Conservation (phyloP, 106 monocot species). For the Dioscorea alata region DNA sequence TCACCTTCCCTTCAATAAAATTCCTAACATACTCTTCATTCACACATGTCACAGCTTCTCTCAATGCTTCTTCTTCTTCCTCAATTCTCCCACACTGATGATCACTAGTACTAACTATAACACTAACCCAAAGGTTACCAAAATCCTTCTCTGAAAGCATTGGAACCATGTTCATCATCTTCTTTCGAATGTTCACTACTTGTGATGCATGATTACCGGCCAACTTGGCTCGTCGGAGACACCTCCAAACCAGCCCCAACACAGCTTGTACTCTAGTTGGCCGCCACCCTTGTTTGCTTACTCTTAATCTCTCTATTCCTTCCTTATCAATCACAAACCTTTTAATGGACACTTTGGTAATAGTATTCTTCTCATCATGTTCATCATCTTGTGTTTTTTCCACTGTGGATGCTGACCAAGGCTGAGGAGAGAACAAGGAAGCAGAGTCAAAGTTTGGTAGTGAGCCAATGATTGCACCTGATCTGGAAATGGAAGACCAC, state of each 20-base stretch:
- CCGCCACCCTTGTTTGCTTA: not conserved
- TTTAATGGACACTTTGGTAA: not conserved
- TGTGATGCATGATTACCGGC: not conserved
- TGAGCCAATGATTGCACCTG: not conserved
- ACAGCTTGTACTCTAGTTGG: conserved; percentile 24
- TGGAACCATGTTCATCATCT: not conserved
- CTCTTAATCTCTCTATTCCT: not conserved
- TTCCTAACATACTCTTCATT: conserved; percentile 6
- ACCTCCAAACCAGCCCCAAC: conserved; percentile 9
- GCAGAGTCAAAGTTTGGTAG: conserved; percentile 4
- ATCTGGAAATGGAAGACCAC: conserved; percentile 12
- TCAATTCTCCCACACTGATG: not conserved
- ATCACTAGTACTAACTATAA: not conserved
- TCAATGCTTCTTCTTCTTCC: not conserved
- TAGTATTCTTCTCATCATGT: not conserved
- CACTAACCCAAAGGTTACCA: conserved; percentile 11
- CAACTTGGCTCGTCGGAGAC: conserved; percentile 3
- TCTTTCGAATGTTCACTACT: conserved; percentile 11
- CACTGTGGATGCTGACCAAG: not conserved
- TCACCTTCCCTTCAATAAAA: not conserved
- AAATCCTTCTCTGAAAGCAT: not conserved
- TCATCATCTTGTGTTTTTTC: not conserved
- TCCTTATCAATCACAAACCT: conserved; percentile 9
- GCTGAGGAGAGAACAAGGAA: conserved; percentile 10
- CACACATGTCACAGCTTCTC: conserved; percentile 5